Conservation (phyloP, 345 rosid species). For the Boechera divaricarpa region DNA sequence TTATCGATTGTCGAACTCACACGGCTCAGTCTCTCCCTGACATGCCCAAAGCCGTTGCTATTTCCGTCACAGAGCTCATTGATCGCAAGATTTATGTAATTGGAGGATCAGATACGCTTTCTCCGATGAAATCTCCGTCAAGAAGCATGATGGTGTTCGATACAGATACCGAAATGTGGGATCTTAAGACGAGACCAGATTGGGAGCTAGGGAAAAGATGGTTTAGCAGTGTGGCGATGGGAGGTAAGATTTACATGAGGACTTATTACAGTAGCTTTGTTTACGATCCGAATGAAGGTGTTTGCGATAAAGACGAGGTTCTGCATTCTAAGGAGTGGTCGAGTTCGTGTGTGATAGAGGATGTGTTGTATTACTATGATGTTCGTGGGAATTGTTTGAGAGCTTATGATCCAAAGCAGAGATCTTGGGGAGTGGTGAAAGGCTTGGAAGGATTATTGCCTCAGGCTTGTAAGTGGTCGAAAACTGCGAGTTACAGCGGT, state of each 20-base stretch:
- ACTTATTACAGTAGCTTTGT: slow-evolving; percentile 33
- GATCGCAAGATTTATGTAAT: slow-evolving; percentile 39
- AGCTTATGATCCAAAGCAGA: slow-evolving; percentile 35
- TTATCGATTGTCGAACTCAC: slow-evolving; percentile 32
- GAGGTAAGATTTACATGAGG: slow-evolving; percentile 42
- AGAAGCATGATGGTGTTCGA: slow-evolving; percentile 38
- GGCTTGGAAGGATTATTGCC: slow-evolving; percentile 36
- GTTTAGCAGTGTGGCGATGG: slow-evolving; percentile 33
- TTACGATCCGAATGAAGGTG: neutral
- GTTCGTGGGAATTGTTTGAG: slow-evolving; percentile 28
- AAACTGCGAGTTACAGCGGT: neutral
- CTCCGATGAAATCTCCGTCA: slow-evolving; percentile 33
- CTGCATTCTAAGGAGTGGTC: slow-evolving; percentile 40
- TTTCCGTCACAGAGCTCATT: slow-evolving; percentile 9
- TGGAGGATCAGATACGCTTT: slow-evolving; percentile 22
- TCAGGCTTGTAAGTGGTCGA: slow-evolving; percentile 29
- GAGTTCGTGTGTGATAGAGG: slow-evolving; percentile 31
- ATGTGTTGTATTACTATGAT: slow-evolving; percentile 39
- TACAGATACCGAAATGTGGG: slow-evolving; percentile 14
- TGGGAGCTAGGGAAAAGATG: slow-evolving; percentile 36
- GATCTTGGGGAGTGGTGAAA: slow-evolving; percentile 36
- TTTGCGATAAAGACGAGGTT: slow-evolving; percentile 25
- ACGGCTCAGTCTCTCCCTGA: slow-evolving; percentile 8
- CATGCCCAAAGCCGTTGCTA: slow-evolving; percentile 38
- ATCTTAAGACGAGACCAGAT: slow-evolving; percentile 15